Evolutionary conservation across 2,329 filamentous ascomycete genomes (phyloP).

Genomic region (Pseudogymnoascus sp.): DNA sequence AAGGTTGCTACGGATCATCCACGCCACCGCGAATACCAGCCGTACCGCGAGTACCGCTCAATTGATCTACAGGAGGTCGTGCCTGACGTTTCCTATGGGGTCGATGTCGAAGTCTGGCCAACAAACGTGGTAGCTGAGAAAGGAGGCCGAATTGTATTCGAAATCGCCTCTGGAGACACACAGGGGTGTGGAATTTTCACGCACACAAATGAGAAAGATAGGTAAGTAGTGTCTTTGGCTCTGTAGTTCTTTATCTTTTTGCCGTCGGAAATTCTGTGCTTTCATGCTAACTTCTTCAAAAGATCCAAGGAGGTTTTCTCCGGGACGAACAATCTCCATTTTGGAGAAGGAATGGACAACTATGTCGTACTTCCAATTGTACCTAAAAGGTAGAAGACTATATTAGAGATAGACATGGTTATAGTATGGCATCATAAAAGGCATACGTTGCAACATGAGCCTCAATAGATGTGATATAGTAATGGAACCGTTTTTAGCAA

Average conservation of each 20-base stretch:
- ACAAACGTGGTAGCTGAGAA: slow-evolving; percentile 49
- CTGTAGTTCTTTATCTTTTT: not conserved
- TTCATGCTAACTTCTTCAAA: not conserved
- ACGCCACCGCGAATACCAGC: slow-evolving; percentile 45
- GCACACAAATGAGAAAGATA: slow-evolving; percentile 42
- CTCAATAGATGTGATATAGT: not conserved
- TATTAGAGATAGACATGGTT: not conserved
- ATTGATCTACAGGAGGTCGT: slow-evolving; percentile 48
- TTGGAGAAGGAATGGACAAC: slow-evolving; percentile 38
- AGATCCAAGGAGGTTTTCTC: slow-evolving; percentile 28
- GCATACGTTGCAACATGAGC: not conserved
- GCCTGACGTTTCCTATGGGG: slow-evolving; percentile 46
- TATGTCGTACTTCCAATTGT: slow-evolving; percentile 46
- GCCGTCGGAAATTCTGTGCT: not conserved
- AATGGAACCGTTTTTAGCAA: not conserved
- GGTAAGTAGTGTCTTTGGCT: slow-evolving; percentile 26
- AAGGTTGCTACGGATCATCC: slow-evolving; percentile 44
- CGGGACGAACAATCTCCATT: slow-evolving; percentile 45
- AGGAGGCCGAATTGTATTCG: slow-evolving; percentile 46
- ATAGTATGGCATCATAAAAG: not conserved
- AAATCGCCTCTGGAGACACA: slow-evolving; percentile 49
- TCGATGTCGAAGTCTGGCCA: slow-evolving; percentile 59
- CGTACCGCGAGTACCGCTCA: slow-evolving; percentile 50
- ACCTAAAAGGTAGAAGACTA: slow-evolving; percentile 23
- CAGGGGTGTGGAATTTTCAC: slow-evolving; percentile 51